Evolutionary conservation across 2,329 filamentous ascomycete species (phyloP).

Genomic region (Colletotrichum somersetense): DNA sequence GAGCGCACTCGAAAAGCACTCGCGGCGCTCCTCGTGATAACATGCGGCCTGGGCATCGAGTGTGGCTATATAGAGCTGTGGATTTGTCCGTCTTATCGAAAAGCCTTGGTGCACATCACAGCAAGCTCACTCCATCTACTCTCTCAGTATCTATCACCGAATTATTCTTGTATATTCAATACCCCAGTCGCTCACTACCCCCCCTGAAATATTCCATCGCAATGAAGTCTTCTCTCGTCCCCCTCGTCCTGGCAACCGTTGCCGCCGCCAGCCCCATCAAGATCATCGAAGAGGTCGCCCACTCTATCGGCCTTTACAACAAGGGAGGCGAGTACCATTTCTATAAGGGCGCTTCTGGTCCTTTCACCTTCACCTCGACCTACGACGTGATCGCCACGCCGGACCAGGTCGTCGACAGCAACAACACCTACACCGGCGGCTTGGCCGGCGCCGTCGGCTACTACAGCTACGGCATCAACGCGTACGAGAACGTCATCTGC

Average conservation of each 20-base stretch:
- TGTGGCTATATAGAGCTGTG: background rate
- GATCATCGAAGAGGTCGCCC: constrained; percentile 11
- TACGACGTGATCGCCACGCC: constrained; percentile 62
- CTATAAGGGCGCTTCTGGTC: constrained; percentile 29
- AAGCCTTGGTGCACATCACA: background rate
- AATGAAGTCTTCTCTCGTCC: constrained; percentile 32
- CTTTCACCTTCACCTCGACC: constrained; percentile 61
- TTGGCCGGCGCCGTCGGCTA: constrained; percentile 59
- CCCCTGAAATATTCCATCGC: background rate
- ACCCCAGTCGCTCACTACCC: background rate
- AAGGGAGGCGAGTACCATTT: constrained; percentile 34
- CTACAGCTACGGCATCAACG: constrained; percentile 67
- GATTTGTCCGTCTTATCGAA: background rate
- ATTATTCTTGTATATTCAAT: background rate
- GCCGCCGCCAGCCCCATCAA: constrained; percentile 26
- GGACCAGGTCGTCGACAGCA: constrained; percentile 61
- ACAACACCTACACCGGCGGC: constrained; percentile 54
- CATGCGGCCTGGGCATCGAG: background rate
- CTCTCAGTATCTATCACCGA: background rate
- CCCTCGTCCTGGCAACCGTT: constrained; percentile 25
- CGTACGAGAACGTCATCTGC: constrained; percentile 57
- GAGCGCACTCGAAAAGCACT: background rate
- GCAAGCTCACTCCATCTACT: background rate
- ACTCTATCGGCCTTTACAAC: constrained; percentile 39
- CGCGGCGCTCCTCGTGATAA: background rate